Base-by-base conservation (phyloP, 352 stramenopile genomes). In the Elongisporangium anandrum region DNA sequence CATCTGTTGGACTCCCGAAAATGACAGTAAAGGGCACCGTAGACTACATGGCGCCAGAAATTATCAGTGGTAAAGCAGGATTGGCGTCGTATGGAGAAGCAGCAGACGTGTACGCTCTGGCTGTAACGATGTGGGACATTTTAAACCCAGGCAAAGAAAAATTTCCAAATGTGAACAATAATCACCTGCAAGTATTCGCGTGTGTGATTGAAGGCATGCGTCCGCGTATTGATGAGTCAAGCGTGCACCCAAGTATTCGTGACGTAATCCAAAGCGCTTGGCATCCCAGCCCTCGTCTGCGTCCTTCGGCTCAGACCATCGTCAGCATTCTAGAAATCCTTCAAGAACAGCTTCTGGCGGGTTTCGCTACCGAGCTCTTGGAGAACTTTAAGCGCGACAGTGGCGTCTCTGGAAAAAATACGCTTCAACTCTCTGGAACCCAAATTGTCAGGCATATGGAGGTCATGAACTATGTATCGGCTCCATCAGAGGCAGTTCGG, bases 41-140 rank as follows among this genome's bases (percentile, higher is more conserved):
- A 22, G 67, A 73, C 57, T 91, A 89, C 67, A 92, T 93, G 81
- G 69, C 83, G 17, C 83, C 83, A 1, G 83, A 93, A 57, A 68
- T 93, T 66, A 85, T 93, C 57, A 60, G 60, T 21, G 67, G 76
- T 26, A 62, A 73, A 22, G 71, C 66, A 21, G 79, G 79, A 6
- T 20, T 81, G 22, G 75, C 73, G 0, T 64, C 57, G 0, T 94
- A 94, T 56, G 78, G 68, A 1, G 74, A 90, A 62, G 72, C 75
- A 20, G 81, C 85, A 0, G 85, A 94, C 29, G 66, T 94, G 4
- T 94, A 90, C 60, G 82, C 75, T 6, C 59, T 94, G 26, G 77
- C 54, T 21, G 72, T 87, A 49, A 85, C 77, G 23, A 53, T 87
- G 17, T 93, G 85, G 83, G 81, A 92, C 34, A 84, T 94, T 26